A percentile compares a stretch with the other conserved stretches of the same genome.
Evolutionary conservation across 2,329 filamentous ascomycete genomes (phyloP).

Genomic region (Alternaria arbusti): DNA sequence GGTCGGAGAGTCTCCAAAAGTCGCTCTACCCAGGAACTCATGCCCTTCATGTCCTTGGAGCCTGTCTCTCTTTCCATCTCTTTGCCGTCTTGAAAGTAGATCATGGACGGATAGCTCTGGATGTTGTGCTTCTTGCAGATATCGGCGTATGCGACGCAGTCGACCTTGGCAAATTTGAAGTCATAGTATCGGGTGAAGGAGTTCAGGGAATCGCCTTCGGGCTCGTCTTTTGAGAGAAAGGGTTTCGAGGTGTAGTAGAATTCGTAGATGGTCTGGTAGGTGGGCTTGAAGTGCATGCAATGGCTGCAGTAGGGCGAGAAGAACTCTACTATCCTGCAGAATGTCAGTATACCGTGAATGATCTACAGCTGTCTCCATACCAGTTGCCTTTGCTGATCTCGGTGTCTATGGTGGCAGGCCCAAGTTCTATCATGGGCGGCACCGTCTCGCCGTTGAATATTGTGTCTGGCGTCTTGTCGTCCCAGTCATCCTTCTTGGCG

Average conservation of each 20-base stretch:
- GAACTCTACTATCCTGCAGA: slow-evolving; percentile 55
- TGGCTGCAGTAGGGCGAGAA: slow-evolving; percentile 66
- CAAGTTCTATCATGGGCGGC: slow-evolving; percentile 68
- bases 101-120: slow-evolving; percentile 74
- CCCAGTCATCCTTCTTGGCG: slow-evolving; percentile 32
- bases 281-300: slow-evolving; percentile 80
- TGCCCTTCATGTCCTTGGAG: slow-evolving; percentile 67
- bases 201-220: slow-evolving; percentile 60
- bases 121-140: slow-evolving; percentile 74
- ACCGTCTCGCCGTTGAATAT: slow-evolving; percentile 72
- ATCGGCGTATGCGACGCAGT: slow-evolving; percentile 85
- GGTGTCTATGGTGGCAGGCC: slow-evolving; percentile 63
- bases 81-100: slow-evolving; percentile 80
- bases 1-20: slow-evolving; percentile 79
- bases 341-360: neutral
- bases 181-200: slow-evolving; percentile 84
- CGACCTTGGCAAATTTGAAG: slow-evolving; percentile 84
- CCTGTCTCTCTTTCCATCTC: slow-evolving; percentile 69
- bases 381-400: slow-evolving; percentile 71
- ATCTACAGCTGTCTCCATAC: slow-evolving; percentile 49
- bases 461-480: slow-evolving; percentile 53
- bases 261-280: slow-evolving; percentile 92
- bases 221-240: slow-evolving; percentile 56
- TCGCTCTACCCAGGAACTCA: slow-evolving; percentile 77
- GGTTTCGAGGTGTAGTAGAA: slow-evolving; percentile 91